Evolutionary conservation across 176 grass and related monocot genomes (phyloP).

Genomic region (Juncus inflexus): DNA sequence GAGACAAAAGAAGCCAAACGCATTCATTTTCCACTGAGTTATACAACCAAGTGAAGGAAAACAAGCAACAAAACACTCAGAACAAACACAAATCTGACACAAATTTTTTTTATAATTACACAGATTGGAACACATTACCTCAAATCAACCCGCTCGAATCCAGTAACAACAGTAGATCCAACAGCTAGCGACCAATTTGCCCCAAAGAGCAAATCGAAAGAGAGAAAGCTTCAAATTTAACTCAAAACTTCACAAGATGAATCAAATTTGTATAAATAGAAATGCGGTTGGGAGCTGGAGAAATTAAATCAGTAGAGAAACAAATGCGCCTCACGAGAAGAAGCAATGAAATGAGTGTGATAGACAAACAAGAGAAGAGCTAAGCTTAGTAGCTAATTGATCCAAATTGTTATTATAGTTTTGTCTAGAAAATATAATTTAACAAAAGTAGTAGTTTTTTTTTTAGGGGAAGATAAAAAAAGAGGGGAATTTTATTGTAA

Average conservation of each 20-base stretch:
- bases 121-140: slow-evolving; percentile 25
- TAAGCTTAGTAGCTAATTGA: slow-evolving; percentile 1
- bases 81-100: slow-evolving; percentile 5
- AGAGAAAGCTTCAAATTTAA: neutral
- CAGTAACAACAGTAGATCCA: slow-evolving; percentile 15
- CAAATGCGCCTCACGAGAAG: slow-evolving; percentile 29
- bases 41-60: slow-evolving; percentile 1
- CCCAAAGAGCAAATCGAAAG: neutral
- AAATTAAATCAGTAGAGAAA: neutral
- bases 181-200: neutral
- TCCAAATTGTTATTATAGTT: slow-evolving; percentile 14
- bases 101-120: neutral
- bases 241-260: slow-evolving; percentile 25
- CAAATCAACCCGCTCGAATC: neutral
- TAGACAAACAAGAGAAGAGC: neutral
- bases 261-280: slow-evolving; percentile 21
- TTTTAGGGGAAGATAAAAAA: neutral
- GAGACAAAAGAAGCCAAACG: neutral
- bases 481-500: neutral
- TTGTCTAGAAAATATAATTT: slow-evolving; percentile 21
- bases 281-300: slow-evolving; percentile 26
- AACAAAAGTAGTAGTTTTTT: neutral
- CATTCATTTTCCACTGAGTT: neutral
- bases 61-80: neutral
- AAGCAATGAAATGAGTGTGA: slow-evolving; percentile 25